phyloP scores from a whole-genome alignment of 2,329 filamentous ascomycete species.

The Intubia oerlemansii region DNA sequence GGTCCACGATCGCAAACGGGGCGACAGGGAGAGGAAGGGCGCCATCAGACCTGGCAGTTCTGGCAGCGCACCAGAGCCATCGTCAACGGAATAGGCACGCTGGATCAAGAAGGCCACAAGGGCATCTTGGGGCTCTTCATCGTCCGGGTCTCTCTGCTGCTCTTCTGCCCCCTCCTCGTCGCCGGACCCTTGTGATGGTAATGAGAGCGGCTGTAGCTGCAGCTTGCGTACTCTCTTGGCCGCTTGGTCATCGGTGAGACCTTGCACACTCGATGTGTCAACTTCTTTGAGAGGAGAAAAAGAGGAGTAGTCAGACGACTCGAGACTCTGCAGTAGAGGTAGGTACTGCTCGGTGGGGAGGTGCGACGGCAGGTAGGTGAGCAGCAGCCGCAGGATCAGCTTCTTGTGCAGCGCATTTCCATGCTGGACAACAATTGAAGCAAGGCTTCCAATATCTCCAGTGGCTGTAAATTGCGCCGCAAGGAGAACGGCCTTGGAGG shows the following conservation, averaged over 20 bases:
- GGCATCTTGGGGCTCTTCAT: slow-evolving; percentile 16
- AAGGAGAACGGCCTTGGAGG: slow-evolving; percentile 49
- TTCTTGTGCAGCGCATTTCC: slow-evolving; percentile 37
- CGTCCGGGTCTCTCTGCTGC: slow-evolving; percentile 12
- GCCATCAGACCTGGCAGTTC: slow-evolving; percentile 44
- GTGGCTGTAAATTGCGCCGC: slow-evolving; percentile 48
- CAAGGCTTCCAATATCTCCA: slow-evolving; percentile 41
- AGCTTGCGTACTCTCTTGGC: slow-evolving; percentile 42
- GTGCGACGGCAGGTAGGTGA: slow-evolving; percentile 60
- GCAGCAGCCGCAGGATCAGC: slow-evolving; percentile 47
- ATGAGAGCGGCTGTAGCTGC: slow-evolving; percentile 34
- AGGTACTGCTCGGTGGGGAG: slow-evolving; percentile 40
- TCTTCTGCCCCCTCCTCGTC: slow-evolving; percentile 17
- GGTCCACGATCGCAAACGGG: slow-evolving; percentile 44
- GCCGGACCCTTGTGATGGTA: slow-evolving; percentile 11
- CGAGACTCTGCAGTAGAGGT: slow-evolving; percentile 36
- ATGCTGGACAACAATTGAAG: slow-evolving; percentile 34
- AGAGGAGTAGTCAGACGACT: slow-evolving; percentile 16
- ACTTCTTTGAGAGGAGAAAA: slow-evolving; percentile 18
- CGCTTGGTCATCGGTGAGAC: slow-evolving; percentile 40
- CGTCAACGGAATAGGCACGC: slow-evolving; percentile 46
- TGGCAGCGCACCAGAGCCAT: slow-evolving; percentile 49
- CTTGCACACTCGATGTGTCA: slow-evolving; percentile 32
- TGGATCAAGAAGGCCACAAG: slow-evolving; percentile 38
- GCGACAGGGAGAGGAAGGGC: slow-evolving; percentile 43